Base-by-base conservation (phyloP, 208 protist species). In the Naegleria fowleri region DNA sequence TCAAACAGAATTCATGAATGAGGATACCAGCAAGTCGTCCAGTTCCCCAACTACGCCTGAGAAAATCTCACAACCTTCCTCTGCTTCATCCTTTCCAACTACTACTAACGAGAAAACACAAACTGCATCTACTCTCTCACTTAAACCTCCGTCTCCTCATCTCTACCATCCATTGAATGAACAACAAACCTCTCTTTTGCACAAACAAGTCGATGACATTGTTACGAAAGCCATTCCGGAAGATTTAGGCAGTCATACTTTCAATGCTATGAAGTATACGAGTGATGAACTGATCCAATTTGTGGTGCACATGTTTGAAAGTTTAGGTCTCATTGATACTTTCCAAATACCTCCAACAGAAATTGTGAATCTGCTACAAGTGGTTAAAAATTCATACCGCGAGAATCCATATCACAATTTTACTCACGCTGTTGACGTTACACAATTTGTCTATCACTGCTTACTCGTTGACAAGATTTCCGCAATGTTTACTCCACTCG, bases 321-420 rank as follows among this genome's bases (percentile, higher is more conserved):
- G 40, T 4, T 83, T 90, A 9, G 87, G 87, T n/a, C 13, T 90
- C 0, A 36, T 79, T 5, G 48, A 75, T 19, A 48, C 1, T 11
- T 90, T 79, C 39, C n/a, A 41, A 5, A 67, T 90, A 36, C 9
- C 29, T 19, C 15, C 29, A n/a, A 48, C 7, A 22, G 76, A 85
- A 83, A 22, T 93, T 5, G 13, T 41, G 7, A n/a, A 83, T 22
- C 92, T 93, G 15, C 16, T 93, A 5, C 15, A 16, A 7, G 16
- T 13, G 4, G n/a, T 90, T 0, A 40, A n/a, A 58, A 7, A 40
- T 39, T 22, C 90, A 25, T 93, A 93, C 59, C 88, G 86, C 0
- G 11, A n/a, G 16, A 94, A 93, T 58, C 92, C 95, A 36, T 97
- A 96, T 87, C 95, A 97, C 92, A 96, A 95, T 92, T 94, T 94